Base-by-base conservation (phyloP, 164 flowering plant genomes). In the Cinnamomum chago region DNA sequence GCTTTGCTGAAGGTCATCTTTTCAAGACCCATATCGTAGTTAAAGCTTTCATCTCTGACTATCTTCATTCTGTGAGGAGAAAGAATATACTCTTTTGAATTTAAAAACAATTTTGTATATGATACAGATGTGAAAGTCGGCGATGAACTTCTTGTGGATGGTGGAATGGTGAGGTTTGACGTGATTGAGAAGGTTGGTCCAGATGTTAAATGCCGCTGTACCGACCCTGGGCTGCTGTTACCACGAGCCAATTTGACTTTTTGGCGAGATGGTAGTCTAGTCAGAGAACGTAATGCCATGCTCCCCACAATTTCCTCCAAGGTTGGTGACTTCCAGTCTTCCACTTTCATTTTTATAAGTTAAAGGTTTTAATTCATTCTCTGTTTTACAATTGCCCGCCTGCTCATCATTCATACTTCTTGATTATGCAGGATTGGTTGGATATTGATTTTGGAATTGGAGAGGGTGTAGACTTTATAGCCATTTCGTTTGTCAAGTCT, bases 101-200 rank as follows among this genome's bases (percentile, higher is more conserved):
- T 75, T 67, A 10, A 65, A 20, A 74, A 71, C 71, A 60, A 55
- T 67, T 65, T 60, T 76, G 35, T 27, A 17, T 75, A 55, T 80
- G 66, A 58, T 74, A 30, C 86, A 93, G 99, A 93, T 82, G 92
- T 95, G 67, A 83, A 86, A 81, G 95, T 92, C 33, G 98, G 97
- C 58, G 98, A 95, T 84, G 97, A 95, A 73, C 94, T 95, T 72
- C 90, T 95, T 50, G 96, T 95, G 76, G 98, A 95, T 83, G 99
- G 99, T 65, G 98, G 99, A 78, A 95, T 95, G 99, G 98, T 92
- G 79, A 91, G 98, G 83, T 93, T 93, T 85, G 99, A 95, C 70
- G 99, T 95, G 82, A 85, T 90, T 78, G 97, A 93, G 84, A 95
- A 90, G 82, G 82, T 95, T 81, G 99, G 99, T 65, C 99, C 98